Conservation (phyloP, 176 grass and related monocot species). For the Eragrostis nindensis region DNA sequence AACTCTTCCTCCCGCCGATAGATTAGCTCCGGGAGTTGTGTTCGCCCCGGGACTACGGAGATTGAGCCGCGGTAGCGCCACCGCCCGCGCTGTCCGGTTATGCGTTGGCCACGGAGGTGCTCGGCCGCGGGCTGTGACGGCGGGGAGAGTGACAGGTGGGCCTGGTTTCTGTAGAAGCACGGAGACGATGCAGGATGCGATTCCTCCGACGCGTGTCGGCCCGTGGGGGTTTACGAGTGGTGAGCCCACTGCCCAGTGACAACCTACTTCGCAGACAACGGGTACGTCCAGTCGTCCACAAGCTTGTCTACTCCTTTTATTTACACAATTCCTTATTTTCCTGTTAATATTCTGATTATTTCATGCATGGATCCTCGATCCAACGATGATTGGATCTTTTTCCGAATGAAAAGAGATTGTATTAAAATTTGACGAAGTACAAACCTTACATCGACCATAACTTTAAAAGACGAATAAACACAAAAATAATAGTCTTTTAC, state of each 20-base stretch:
- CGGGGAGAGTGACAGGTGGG: slow-evolving; percentile 15
- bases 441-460: too few relatives aligned
- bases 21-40: too few relatives aligned
- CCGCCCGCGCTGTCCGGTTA: slow-evolving; percentile 5
- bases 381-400: not conserved
- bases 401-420: too few relatives aligned
- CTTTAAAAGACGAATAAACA: too few relatives aligned
- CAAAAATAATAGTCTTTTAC: too few relatives aligned
- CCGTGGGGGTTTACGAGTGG: not conserved
- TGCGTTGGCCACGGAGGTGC: slow-evolving; percentile 9
- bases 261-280: not conserved
- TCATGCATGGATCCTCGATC: not conserved
- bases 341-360: not conserved
- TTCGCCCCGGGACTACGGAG: too few relatives aligned
- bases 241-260: not conserved
- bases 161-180: not conserved
- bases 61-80: not conserved
- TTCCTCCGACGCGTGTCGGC: not conserved
- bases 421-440: too few relatives aligned
- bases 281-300: not conserved
- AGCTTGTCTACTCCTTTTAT: not conserved
- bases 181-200: not conserved
- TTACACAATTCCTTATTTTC: not conserved
- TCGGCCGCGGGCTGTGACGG: slow-evolving; percentile 24
- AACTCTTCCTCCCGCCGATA: too few relatives aligned